Conservation (phyloP, 202 grass and related monocot species). For the Dendrocalamus latiflorus region DNA sequence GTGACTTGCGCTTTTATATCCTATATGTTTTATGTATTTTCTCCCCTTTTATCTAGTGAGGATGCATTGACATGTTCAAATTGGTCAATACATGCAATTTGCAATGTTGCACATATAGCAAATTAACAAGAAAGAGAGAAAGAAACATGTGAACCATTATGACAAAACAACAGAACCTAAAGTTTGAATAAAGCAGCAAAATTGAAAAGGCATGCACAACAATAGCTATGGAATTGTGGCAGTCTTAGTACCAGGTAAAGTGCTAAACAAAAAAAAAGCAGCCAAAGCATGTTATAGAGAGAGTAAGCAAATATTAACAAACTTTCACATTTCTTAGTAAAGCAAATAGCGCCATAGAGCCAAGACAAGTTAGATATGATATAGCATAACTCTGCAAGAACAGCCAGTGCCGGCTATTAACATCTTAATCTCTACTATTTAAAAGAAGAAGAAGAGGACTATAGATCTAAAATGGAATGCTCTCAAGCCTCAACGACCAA, state of each 20-base stretch:
- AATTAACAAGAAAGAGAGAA: background rate
- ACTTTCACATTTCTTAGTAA: background rate
- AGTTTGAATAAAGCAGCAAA: background rate
- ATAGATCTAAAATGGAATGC: background rate
- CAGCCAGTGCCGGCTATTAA: background rate
- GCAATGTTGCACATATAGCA: background rate
- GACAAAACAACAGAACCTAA: slow-evolving; percentile 5
- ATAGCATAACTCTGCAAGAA: background rate
- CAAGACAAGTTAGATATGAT: background rate
- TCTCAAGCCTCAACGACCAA: background rate
- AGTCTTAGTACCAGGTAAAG: background rate
- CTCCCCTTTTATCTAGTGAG: background rate
- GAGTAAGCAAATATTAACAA: background rate
- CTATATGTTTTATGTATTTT: background rate
- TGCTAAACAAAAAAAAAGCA: background rate
- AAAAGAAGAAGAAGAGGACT: background rate
- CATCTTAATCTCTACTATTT: background rate
- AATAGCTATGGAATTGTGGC: background rate
- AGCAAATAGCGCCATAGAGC: background rate
- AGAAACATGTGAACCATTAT: background rate
- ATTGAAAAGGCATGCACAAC: background rate
- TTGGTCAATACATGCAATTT: background rate
- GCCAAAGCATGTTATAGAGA: background rate
- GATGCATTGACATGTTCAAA: background rate
- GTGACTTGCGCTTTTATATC: background rate